These are phyloP conservation scores for Nicotiana paniculata DNA, from an alignment of 257 asterid genomes.

Conservation along the genomic window DNA sequence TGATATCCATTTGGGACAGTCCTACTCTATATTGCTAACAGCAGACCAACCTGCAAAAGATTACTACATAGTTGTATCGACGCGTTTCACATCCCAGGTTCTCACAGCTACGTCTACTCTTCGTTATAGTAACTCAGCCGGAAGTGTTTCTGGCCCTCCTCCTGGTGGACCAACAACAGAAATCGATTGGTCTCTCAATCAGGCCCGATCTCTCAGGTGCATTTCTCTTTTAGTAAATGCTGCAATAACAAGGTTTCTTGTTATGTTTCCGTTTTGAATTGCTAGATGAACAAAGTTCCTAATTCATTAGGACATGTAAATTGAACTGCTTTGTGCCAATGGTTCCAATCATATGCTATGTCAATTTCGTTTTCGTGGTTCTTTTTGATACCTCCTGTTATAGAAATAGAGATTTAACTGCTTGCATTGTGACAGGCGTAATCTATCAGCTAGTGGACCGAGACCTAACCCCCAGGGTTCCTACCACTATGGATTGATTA, in stretches of 20 bases:
- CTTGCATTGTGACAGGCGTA: conserved; percentile 15
- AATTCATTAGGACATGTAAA: not conserved
- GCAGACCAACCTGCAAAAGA: conserved; percentile 31
- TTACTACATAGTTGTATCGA: conserved; percentile 23
- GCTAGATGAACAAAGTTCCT: not conserved
- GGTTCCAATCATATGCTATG: not conserved
- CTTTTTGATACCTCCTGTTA: not conserved
- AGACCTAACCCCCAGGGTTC: conserved; percentile 36
- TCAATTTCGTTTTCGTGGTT: not conserved
- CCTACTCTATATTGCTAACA: conserved; percentile 22
- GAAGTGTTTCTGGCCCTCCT: conserved; percentile 25
- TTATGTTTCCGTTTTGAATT: not conserved
- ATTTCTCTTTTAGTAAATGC: not conserved
- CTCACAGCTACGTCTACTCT: conserved; percentile 21
- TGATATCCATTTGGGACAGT: conserved; percentile 32
- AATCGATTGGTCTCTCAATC: conserved; percentile 27
- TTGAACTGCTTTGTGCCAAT: not conserved
- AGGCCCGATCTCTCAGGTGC: conserved; percentile 26
- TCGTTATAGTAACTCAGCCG: conserved; percentile 23
- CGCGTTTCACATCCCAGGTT: conserved; percentile 24
- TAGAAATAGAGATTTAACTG: not conserved
- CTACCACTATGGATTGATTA: conserved; percentile 27
- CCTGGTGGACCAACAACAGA: conserved; percentile 30
- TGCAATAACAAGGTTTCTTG: not conserved
- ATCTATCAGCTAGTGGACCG: conserved; percentile 31